A percentile compares a stretch with the other conserved stretches of the same genome.
phyloP scores from a whole-genome alignment of 2,329 filamentous ascomycete genomes.

The Ophiostoma australiae region DNA sequence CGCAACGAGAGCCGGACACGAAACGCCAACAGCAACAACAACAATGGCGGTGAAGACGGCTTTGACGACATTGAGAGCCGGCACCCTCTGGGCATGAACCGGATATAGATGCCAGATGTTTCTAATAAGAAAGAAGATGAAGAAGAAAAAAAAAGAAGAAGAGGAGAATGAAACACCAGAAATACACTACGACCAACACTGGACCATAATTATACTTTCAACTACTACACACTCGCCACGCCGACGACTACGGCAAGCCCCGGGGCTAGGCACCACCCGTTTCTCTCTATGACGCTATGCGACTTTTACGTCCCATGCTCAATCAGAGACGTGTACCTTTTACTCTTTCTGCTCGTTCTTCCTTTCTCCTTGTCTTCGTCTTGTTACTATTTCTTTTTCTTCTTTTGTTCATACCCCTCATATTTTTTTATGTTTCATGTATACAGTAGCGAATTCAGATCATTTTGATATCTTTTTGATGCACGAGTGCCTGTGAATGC shows the following conservation, averaged over 20 bases:
- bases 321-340: neutral
- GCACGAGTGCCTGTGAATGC: neutral
- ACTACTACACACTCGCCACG: neutral
- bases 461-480: neutral
- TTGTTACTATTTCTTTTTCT: conserved; percentile 4
- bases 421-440: conserved; percentile 11
- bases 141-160: neutral
- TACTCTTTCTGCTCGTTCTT: neutral
- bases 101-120: conserved; percentile 37
- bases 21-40: neutral
- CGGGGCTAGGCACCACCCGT: neutral
- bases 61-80: conserved; percentile 39
- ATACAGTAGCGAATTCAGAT: conserved; percentile 15
- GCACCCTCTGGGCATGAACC: conserved; percentile 55
- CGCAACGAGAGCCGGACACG: conserved; percentile 21
- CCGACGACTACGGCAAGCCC: neutral
- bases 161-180: neutral
- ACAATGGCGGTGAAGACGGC: conserved; percentile 21
- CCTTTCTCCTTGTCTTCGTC: neutral
- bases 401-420: conserved; percentile 19
- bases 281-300: neutral
- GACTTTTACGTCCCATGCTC: neutral
- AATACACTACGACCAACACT: neutral
- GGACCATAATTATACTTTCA: neutral
- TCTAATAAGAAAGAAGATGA: neutral